Evolutionary conservation across 805 yeast species (phyloP), one percentile per base, ranked within the genome.

Genomic region (Tetrapisispora fleetii): DNA sequence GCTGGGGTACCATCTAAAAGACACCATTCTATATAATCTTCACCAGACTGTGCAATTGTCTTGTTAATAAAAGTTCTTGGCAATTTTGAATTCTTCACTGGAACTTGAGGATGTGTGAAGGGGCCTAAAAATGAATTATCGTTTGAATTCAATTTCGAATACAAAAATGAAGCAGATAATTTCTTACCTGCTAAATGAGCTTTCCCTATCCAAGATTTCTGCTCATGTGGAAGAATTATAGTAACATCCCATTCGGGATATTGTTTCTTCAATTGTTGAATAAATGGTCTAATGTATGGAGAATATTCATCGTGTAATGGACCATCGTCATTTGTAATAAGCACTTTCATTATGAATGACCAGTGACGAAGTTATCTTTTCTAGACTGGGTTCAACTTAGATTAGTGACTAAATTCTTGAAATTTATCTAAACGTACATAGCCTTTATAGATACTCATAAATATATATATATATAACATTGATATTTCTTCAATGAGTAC

Each of bases 191-290:
- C 95, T 59, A 93, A 80, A 70, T 90, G 97, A 6, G 99, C 98
- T 65, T 93, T 93, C 36, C 96, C 96, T 49, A 89, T 91, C 99
- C 99, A 93, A 14, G 97, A 90, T 57, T 93, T 69, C 56, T 87
- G 95, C 47, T 80, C 76, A 51, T 73, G 68, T 13, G 99, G 99
- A 2, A 93, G 83, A 27, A 83, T 89, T 19, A 90, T 80, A 22
- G 89, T 80, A 32, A 90, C 67, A 27, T 84, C 78, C 98, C 98
- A 91, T 61, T 86, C 80, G 6, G 96, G 86, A 38, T 54, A 50
- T 47, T 70, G 57, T 39, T 71, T 62, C 41, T 63, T 62, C 42
- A 90, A 72, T 43, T 86, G 85, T 52, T 83, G 83, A 6, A 87
- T 89, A 36, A 93, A 74, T 56, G 79, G 83, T 59, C 85, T 84